These are phyloP conservation scores for Rhodamnia argentea DNA, from an alignment of 345 rosid genomes.

Conservation along the genomic window DNA sequence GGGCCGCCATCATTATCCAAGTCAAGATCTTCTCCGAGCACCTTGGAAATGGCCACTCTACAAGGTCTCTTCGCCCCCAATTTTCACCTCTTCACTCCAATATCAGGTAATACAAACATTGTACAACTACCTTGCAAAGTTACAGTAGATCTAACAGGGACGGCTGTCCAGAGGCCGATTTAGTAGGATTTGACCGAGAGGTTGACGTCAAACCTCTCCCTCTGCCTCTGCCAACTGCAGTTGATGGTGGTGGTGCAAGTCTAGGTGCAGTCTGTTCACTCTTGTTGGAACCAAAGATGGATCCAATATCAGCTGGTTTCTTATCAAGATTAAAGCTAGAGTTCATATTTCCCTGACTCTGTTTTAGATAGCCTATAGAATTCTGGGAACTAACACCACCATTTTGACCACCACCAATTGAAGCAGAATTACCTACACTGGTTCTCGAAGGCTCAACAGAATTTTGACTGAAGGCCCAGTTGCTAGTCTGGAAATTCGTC, in stretches of 20 bases:
- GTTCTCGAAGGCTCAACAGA: slow-evolving; percentile 29
- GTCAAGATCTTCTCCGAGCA: not conserved
- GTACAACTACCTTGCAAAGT: not conserved
- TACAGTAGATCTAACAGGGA: slow-evolving; percentile 67
- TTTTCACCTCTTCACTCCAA: not conserved
- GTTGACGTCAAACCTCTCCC: slow-evolving; percentile 45
- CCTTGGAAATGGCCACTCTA: not conserved
- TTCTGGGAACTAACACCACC: slow-evolving; percentile 20
- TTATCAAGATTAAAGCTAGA: slow-evolving; percentile 27
- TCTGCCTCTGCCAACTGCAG: slow-evolving; percentile 71
- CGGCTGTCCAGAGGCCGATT: slow-evolving; percentile 42
- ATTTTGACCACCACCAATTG: slow-evolving; percentile 16
- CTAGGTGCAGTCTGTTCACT: slow-evolving; percentile 47
- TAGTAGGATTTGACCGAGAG: slow-evolving; percentile 31
- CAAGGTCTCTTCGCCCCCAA: not conserved
- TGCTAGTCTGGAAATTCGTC: slow-evolving; percentile 21
- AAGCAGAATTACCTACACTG: slow-evolving; percentile 24
- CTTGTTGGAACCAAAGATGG: slow-evolving; percentile 60
- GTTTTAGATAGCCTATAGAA: slow-evolving; percentile 46
- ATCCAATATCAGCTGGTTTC: slow-evolving; percentile 52
- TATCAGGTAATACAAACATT: not conserved
- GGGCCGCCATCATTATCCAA: not conserved
- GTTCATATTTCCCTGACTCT: slow-evolving; percentile 34
- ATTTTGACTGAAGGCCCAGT: slow-evolving; percentile 44
- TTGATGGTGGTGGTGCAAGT: slow-evolving; percentile 87